Evolutionary conservation across 148 eudicot genomes (phyloP).

Genomic region (Rhododendron mucronatum): DNA sequence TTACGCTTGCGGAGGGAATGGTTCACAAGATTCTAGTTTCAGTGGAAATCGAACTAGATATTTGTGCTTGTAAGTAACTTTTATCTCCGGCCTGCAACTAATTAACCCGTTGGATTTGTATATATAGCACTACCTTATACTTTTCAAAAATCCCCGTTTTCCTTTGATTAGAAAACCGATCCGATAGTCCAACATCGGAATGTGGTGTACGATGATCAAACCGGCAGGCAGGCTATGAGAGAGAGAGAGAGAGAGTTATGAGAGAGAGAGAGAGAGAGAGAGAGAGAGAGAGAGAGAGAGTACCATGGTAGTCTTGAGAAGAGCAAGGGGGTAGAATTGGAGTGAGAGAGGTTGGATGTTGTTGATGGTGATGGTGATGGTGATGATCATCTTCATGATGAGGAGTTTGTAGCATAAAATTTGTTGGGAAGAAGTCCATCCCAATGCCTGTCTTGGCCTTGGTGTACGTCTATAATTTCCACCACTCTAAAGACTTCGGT

Average conservation of each 20-base stretch:
- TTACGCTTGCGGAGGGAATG: not conserved
- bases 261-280: not conserved
- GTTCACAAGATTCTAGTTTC: not conserved
- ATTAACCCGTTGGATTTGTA: no score
- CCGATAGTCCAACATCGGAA: not conserved
- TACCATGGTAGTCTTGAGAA: conserved; percentile 82
- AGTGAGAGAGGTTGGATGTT: conserved; percentile 46
- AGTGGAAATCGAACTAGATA: not conserved
- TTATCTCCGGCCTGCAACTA: no score
- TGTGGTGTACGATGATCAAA: not conserved
- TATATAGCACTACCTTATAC: not conserved
- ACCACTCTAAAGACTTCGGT: not conserved
- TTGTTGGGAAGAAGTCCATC: conserved; percentile 85
- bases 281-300: not conserved
- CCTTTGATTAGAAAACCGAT: not conserved
- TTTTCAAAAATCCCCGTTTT: not conserved
- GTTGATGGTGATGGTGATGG: conserved; percentile 19
- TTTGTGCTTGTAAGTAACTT: not conserved
- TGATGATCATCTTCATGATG: conserved; percentile 37
- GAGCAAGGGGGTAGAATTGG: conserved; percentile 58
- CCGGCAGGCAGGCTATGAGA: not conserved
- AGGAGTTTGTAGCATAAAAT: conserved; percentile 79
- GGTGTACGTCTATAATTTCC: not conserved
- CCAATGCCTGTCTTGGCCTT: conserved; percentile 50
- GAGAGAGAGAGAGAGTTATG: no score